Percentiles rank a stretch among this genome's conserved stretches.
Evolutionary conservation across 768 basidiomycete genomes (phyloP).

Genomic region (Rickenella mellea): DNA sequence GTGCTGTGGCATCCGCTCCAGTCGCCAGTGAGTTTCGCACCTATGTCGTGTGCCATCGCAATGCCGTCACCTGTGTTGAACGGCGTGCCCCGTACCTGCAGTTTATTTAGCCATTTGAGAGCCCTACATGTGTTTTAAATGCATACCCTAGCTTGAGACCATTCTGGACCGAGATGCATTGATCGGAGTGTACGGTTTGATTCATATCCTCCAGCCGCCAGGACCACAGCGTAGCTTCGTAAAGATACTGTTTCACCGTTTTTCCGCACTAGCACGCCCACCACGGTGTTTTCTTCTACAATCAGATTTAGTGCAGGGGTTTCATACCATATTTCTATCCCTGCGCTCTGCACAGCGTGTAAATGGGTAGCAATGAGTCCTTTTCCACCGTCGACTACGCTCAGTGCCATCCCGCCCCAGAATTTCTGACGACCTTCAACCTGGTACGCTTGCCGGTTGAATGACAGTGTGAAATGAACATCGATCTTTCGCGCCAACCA

Average conservation of each 20-base stretch:
- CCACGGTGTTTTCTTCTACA: conserved; percentile 28
- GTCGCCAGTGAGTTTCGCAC: conserved; percentile 53
- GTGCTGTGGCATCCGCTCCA: conserved; percentile 66
- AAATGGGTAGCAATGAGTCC: conserved; percentile 53
- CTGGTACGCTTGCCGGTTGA: conserved; percentile 60
- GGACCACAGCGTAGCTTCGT: conserved; percentile 35
- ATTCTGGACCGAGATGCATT: conserved; percentile 47
- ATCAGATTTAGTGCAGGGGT: conserved; percentile 32
- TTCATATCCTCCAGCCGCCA: conserved; percentile 64
- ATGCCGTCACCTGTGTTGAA: conserved; percentile 66
- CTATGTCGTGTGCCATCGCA: conserved; percentile 35
- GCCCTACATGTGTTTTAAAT: neutral
- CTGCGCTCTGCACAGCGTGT: conserved; percentile 34
- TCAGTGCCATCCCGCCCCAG: conserved; percentile 61
- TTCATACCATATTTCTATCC: conserved; percentile 51
- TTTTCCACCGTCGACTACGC: conserved; percentile 58
- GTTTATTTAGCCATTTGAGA: neutral
- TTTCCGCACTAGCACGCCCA: conserved; percentile 36
- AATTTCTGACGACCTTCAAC: conserved; percentile 54
- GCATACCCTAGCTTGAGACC: conserved; percentile 46
- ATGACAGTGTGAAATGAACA: conserved; percentile 48
- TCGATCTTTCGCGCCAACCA: conserved; percentile 47
- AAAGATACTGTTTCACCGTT: conserved; percentile 28
- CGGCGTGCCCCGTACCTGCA: conserved; percentile 59
- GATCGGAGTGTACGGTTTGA: conserved; percentile 40